Evolutionary conservation across 1,139 yeast genomes (phyloP).

Genomic region (Lizanozyma gosingica): DNA sequence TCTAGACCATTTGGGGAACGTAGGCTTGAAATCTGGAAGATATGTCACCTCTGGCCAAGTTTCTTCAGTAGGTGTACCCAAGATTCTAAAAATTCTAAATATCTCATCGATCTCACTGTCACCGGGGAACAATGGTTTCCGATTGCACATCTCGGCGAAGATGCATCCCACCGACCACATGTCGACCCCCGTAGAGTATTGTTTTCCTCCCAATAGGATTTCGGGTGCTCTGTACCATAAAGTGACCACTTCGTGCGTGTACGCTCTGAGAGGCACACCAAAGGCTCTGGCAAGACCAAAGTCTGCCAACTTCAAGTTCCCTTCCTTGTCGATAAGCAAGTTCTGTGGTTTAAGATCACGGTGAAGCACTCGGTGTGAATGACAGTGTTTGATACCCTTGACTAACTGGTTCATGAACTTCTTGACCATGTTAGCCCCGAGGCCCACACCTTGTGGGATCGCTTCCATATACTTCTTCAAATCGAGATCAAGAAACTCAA

Average conservation of each 20-base stretch:
- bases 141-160: slow-evolving; percentile 95
- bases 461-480: slow-evolving; percentile 95
- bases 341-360: slow-evolving; percentile 97
- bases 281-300: slow-evolving; percentile 96
- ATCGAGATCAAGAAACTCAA: slow-evolving; percentile 90
- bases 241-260: slow-evolving; percentile 96
- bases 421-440: slow-evolving; percentile 86
- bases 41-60: slow-evolving; percentile 95
- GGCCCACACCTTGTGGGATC: slow-evolving; percentile 84
- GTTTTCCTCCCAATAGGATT: slow-evolving; percentile 90
- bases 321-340: slow-evolving; percentile 87
- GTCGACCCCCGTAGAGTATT: slow-evolving; percentile 95
- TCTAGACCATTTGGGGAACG: slow-evolving; percentile 91
- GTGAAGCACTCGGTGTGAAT: slow-evolving; percentile 88
- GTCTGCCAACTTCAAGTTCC: slow-evolving; percentile 91
- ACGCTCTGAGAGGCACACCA: slow-evolving; percentile 94
- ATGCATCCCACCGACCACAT: slow-evolving; percentile 99
- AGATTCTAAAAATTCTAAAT: slow-evolving; percentile 81
- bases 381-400: slow-evolving; percentile 91
- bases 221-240: slow-evolving; percentile 98
- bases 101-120: slow-evolving; percentile 98
- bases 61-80: slow-evolving; percentile 93
- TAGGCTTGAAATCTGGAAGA: slow-evolving; percentile 89
- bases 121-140: slow-evolving; percentile 94
- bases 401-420: slow-evolving; percentile 88